Percentiles rank a stretch among this genome's conserved stretches.
These are phyloP conservation scores for Prosopis cineraria DNA, from an alignment of 306 rosid species.

Conservation along the genomic window DNA sequence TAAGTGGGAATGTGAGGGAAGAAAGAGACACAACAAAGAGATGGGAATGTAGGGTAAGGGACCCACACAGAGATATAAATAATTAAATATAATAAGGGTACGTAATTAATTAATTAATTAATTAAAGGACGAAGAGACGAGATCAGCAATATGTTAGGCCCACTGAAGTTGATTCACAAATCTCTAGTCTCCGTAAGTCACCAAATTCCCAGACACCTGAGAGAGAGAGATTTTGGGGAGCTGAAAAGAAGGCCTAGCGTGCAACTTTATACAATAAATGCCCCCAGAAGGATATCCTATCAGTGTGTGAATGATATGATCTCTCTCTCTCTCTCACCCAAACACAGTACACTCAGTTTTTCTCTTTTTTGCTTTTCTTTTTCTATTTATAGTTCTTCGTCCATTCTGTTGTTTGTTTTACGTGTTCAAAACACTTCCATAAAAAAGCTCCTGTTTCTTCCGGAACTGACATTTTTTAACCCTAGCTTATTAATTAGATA, in stretches of 20 bases:
- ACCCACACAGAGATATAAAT: not conserved
- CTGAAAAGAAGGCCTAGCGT: constrained; percentile 64
- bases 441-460: constrained; percentile 25
- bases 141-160: constrained; percentile 26
- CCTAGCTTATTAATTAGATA: constrained; percentile 2
- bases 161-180: not conserved
- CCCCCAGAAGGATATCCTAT: constrained; percentile 43
- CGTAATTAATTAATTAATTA: not conserved
- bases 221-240: constrained; percentile 49
- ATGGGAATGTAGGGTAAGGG: constrained; percentile 41
- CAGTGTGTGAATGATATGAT: not conserved
- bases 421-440: constrained; percentile 34
- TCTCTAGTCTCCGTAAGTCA: not conserved
- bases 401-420: not conserved
- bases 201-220: constrained; percentile 50
- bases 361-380: constrained; percentile 34
- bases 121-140: constrained; percentile 24
- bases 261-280: constrained; percentile 85
- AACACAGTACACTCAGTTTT: constrained; percentile 8
- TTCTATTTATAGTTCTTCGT: constrained; percentile 22
- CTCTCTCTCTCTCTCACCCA: constrained; percentile 22
- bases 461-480: not conserved
- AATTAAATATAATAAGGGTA: not conserved
- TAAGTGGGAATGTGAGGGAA: constrained; percentile 48
- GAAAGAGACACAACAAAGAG: constrained; percentile 7